phyloP scores from a whole-genome alignment of 75 land plant genomes.

The Cunninghamia lanceolata region DNA sequence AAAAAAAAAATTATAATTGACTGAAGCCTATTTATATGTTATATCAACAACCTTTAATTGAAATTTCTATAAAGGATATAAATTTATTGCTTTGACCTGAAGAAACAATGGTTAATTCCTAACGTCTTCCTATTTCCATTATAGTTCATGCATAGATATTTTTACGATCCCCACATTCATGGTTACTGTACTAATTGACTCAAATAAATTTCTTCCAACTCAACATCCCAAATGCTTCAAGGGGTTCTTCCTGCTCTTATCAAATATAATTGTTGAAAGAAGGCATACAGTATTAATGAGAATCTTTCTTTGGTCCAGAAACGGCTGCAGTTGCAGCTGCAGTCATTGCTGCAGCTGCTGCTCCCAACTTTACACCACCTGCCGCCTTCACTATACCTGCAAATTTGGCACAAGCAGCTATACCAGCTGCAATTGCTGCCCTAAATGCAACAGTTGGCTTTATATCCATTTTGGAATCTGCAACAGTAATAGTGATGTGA shows the following conservation, averaged over 20 bases:
- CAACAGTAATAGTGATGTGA: not conserved
- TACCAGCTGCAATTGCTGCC: conserved; percentile 42
- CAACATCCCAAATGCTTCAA: not conserved
- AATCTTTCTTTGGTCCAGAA: conserved; percentile 34
- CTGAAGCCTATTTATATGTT: not conserved
- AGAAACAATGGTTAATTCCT: not conserved
- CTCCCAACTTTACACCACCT: conserved; percentile 62
- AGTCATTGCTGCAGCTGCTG: conserved; percentile 60
- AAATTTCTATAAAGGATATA: not conserved
- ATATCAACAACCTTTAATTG: not conserved
- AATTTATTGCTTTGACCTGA: not conserved
- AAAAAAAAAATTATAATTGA: too few relatives aligned
- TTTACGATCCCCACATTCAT: not conserved
- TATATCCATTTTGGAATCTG: conserved; percentile 29
- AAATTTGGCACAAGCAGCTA: conserved; percentile 49
- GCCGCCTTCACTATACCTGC: conserved; percentile 68
- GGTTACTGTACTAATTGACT: not conserved
- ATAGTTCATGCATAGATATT: not conserved
- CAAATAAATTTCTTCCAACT: not conserved
- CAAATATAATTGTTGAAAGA: not conserved
- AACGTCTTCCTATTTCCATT: not conserved
- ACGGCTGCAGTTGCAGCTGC: conserved; percentile 68
- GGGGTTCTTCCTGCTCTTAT: not conserved
- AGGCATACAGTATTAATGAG: conserved; percentile 4
- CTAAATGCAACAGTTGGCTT: conserved; percentile 57